Base-by-base conservation (phyloP, 352 stramenopile species). In the Phytophthora podocarpi region DNA sequence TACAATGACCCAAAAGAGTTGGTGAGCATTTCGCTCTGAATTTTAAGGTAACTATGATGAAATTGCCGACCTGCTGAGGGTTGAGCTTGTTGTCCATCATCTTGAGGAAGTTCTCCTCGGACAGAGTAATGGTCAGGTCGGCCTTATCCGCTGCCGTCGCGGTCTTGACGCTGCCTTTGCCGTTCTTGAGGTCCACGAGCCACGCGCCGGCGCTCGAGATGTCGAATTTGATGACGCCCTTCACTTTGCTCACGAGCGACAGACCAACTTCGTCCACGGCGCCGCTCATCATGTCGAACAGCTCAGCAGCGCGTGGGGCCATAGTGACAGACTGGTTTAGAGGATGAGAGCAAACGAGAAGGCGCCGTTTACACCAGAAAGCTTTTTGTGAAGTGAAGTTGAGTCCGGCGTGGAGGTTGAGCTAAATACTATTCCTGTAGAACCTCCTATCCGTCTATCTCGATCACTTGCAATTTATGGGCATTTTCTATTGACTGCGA, bases 31-130 rank as follows among this genome's bases (percentile, higher is more conserved):
- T 42, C 23, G 31, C 40, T n/a, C n/a, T n/a, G n/a, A n/a, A n/a
- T n/a, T n/a, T n/a, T n/a, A n/a, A n/a, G 2, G 40, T 16, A 32
- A 5, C n/a, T 31, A 47, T 5, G 5, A 23, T 32, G n/a, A 23
- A 10, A 23, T 11, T 11, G 2, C 27, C 4, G 3, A 74, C 66
- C 55, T 91, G 82, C 70, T 98, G 93, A 42, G 93, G 90, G 65
- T 96, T 97, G 26, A 98, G 72, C 63, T 97, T 95, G 67, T 90
- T 89, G 53, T 82, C 78, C 51, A 92, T 92, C 50, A 94, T 80
- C 52, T 79, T 72, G 39, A 92, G 52, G 61, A 94, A 92, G 56
- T 87, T 90, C 18, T 81, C 67, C 59, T 92, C 82, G 23, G 79
- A 80, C 58, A 94, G 69, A 51, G 76, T 82, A 66, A 93, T 90